phyloP scores from a whole-genome alignment of 2,329 filamentous ascomycete species.

The Cercospora zeina region DNA sequence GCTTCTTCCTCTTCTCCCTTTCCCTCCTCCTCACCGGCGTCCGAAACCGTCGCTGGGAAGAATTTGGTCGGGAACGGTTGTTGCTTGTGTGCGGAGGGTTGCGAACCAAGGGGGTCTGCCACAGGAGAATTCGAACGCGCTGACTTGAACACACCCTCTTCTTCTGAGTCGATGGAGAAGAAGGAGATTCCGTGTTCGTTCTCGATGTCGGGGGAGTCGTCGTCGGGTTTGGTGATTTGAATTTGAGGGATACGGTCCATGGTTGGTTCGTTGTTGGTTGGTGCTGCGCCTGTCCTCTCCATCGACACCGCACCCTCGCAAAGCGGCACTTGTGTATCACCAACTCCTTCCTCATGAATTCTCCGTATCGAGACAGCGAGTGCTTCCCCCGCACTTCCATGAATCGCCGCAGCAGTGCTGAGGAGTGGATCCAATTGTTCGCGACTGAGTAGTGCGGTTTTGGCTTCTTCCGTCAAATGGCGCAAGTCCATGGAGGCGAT shows the following conservation, averaged over 20 bases:
- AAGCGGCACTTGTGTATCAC: neutral
- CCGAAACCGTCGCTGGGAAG: no score
- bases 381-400: neutral
- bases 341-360: neutral
- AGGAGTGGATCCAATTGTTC: neutral
- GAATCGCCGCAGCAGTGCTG: neutral
- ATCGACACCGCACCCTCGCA: neutral
- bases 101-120: no score
- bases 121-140: no score
- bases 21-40: no score
- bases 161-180: neutral
- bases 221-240: neutral
- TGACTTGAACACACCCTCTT: neutral
- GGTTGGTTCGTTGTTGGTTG: neutral
- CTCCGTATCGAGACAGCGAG: neutral
- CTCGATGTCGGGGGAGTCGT: no score
- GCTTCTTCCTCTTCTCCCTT: no score
- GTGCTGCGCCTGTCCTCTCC: neutral
- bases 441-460: neutral
- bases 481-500: neutral
- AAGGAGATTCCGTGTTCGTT: neutral
- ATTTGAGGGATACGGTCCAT: neutral
- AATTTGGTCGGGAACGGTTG: no score
- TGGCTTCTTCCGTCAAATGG: neutral
- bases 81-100: no score